Evolutionary conservation across 495 filamentous ascomycete species (phyloP), one percentile per base, ranked within the genome.

Genomic region (Hypoxylon rickii): DNA sequence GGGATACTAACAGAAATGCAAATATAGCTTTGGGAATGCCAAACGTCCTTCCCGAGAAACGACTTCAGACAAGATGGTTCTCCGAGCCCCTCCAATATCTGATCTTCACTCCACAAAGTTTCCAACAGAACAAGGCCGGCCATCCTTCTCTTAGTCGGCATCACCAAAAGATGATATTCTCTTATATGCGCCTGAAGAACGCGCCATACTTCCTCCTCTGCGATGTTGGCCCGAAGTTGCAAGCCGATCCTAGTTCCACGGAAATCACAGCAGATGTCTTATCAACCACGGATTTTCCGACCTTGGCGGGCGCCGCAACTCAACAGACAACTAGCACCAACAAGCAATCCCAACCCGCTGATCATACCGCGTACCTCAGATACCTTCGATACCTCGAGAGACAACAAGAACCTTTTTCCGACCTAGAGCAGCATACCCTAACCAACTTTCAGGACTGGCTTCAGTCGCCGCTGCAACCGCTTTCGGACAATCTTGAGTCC

Each of bases 401-500:
- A 34, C 85, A 89, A 32, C 93, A 97, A 63, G 87, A 89, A 7
- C 71, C 86, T 0, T 72, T 71, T 29, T 52, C 79, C 67, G 57
- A 81, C 68, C 65, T 79, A 42, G 77, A 79, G 32, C 68, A 70
- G 2, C 65, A 53, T 2, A 70, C 70, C 1, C 55, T 79, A 20
- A 68, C 65, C 1, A 75, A 70, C 31, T 79, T 79, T 63, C 95
- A 99, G 57, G 94, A 99, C 67, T 97, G 94, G 73, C 77, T 97
- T 1, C 94, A 99, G 69, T 89, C 90, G 3, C 94, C 94, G 7
- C 74, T 99, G 31, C 95, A 99, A 65, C 94, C 94, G 0, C 79
- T 99, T 15, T 89, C 94, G 0, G 94, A 97, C 71, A 97, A 99
- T 58, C 80, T 99, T 18, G 94, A 99, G 66, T 94, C 89, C 40